A percentile compares a stretch with the other conserved stretches of the same genome.
phyloP scores from a whole-genome alignment of 2,329 filamentous ascomycete genomes.

The Claviceps spartinae region DNA sequence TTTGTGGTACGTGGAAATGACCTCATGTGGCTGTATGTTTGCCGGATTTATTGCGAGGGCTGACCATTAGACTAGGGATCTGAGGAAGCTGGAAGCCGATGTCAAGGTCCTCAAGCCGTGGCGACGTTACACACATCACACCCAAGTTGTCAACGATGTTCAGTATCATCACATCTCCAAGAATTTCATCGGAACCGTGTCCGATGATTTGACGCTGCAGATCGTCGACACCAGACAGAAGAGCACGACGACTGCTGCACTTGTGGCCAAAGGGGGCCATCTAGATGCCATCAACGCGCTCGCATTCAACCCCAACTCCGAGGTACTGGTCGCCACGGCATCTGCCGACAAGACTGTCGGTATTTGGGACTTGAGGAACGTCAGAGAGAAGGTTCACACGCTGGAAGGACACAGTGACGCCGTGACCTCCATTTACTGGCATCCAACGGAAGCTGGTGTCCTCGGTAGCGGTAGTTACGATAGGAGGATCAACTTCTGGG shows the following conservation, averaged over 20 bases:
- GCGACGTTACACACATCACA: slow-evolving; percentile 75
- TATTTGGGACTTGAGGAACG: slow-evolving; percentile 86
- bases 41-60: neutral
- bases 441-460: slow-evolving; percentile 78
- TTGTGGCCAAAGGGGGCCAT: slow-evolving; percentile 62
- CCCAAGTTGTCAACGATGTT: slow-evolving; percentile 88
- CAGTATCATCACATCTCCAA: slow-evolving; percentile 84
- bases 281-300: slow-evolving; percentile 91
- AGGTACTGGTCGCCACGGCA: slow-evolving; percentile 80
- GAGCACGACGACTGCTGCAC: slow-evolving; percentile 52
- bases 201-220: slow-evolving; percentile 86
- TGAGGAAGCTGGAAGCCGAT: slow-evolving; percentile 58
- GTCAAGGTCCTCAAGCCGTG: slow-evolving; percentile 58
- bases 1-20: slow-evolving; percentile 52
- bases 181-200: slow-evolving; percentile 80
- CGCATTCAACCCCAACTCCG: slow-evolving; percentile 84
- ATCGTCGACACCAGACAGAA: slow-evolving; percentile 72
- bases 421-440: slow-evolving; percentile 88
- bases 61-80: slow-evolving; percentile 44
- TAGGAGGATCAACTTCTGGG: slow-evolving; percentile 90
- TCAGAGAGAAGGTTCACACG: slow-evolving; percentile 79
- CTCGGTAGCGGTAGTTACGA: slow-evolving; percentile 89
- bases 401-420: slow-evolving; percentile 79
- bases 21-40: neutral
- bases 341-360: slow-evolving; percentile 92